Evolutionary conservation across 352 stramenopile species (phyloP), one percentile per base, ranked within the genome.

Genomic region (Globisporangium spiculum): DNA sequence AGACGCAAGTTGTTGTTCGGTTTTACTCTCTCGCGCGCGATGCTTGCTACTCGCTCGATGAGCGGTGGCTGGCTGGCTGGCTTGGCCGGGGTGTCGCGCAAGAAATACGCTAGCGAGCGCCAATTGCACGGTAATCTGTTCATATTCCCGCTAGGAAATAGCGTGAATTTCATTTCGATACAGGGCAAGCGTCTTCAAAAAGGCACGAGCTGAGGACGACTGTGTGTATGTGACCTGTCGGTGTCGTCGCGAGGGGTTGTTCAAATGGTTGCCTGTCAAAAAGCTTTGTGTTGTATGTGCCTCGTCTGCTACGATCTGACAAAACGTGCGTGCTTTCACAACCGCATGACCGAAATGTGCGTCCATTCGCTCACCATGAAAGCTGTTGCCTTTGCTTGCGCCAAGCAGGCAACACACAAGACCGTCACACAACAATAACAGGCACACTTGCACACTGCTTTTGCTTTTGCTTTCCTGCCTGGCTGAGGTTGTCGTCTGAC

Each of bases 241-340:
- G 52, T 22, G 22, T 32, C 7, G 22, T 20, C 22, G 20, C 32
- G 8, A 36, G 32, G 30, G 6, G 32, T 36, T 10, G 32, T 36
- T 10, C 32, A 36, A 36, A 36, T 36, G 32, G 32, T 20, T 48
- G 38, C 38, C 12, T 50, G 14, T 20, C 41, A 50, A 50, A 20
- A 44, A 44, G 36, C 36, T 16, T 12, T 44, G 38, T 18, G 0
- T 7, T 52, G 44, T 7, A 10, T 36, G 18, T 12, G 54, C 4
- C 54, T 34, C 54, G 54, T 60, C 26, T 60, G 54, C 26, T 27
- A 60, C 54, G 20, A 60, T 34, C 54, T 26, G 54, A 60, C 54
- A 60, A 60, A 60, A 38, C 54, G 54, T 60, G 54, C 54, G 54
- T 22, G 36, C 54, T 60, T 60, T 24, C 14, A 60, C 54, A 60